Conservation (phyloP, 2,329 filamentous ascomycete genomes). For the Phialocephala sp. region DNA sequence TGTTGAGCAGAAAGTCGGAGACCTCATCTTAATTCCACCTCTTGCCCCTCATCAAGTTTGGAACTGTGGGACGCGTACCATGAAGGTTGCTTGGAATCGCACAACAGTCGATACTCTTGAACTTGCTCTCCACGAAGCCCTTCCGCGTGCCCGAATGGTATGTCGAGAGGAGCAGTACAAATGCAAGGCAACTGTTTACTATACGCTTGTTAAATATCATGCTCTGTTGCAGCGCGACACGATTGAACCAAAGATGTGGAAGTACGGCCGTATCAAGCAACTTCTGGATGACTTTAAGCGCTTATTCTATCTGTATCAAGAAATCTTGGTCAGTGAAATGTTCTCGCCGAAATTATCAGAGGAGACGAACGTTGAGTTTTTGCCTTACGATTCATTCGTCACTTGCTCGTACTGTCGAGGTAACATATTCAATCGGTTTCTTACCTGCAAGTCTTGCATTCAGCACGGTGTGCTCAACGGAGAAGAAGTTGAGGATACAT, state of each 20-base stretch:
- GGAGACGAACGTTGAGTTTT: conserved; percentile 73
- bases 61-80: conserved; percentile 93
- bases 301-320: conserved; percentile 78
- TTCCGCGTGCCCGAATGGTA: conserved; percentile 87
- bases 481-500: conserved; percentile 74
- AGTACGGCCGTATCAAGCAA: conserved; percentile 60
- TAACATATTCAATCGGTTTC: conserved; percentile 96
- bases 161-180: conserved; percentile 99
- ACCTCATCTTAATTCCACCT: conserved; percentile 92
- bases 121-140: conserved; percentile 82
- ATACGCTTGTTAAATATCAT: conserved; percentile 80
- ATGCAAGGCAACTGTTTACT: conserved; percentile 95
- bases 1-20: conserved; percentile 87
- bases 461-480: conserved; percentile 64
- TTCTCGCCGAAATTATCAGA: conserved; percentile 68
- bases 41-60: conserved; percentile 96
- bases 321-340: conserved; percentile 83
- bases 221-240: conserved; percentile 61
- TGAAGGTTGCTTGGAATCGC: conserved; percentile 98
- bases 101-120: conserved; percentile 92
- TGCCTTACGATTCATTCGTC: conserved; percentile 87
- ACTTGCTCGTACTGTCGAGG: conserved; percentile 95
- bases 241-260: conserved; percentile 49
- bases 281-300: conserved; percentile 83
- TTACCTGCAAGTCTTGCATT: conserved; percentile 88